Conservation (phyloP, 2,329 filamentous ascomycete genomes). For the Beauveria varroae region DNA sequence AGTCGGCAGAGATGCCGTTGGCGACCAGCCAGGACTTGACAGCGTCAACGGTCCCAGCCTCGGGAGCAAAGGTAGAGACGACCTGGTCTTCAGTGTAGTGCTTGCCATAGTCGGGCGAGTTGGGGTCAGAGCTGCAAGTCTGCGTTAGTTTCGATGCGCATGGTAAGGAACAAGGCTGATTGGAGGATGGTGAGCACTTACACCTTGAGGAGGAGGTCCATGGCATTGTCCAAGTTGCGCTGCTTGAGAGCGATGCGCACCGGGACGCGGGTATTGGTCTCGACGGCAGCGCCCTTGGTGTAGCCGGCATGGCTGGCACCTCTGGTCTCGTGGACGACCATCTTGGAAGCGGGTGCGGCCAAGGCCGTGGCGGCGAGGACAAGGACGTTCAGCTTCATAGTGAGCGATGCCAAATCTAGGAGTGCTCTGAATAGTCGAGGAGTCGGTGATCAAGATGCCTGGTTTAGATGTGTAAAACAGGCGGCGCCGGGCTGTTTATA, state of each 20-base stretch:
- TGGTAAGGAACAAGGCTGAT: neutral
- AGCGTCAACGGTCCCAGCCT: constrained; percentile 35
- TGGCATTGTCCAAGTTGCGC: constrained; percentile 9
- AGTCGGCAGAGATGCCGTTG: constrained; percentile 39
- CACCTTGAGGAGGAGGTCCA: constrained; percentile 7
- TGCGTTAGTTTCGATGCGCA: neutral
- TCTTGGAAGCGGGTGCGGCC: neutral
- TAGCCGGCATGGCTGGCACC: neutral
- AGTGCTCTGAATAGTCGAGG: neutral
- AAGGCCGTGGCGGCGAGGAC: neutral
- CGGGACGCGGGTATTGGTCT: neutral
- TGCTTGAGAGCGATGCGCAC: constrained; percentile 10
- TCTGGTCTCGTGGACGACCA: neutral
- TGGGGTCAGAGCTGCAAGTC: neutral
- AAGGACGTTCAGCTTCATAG: neutral
- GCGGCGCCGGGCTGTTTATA: too few species aligned
- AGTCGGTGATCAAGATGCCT: neutral
- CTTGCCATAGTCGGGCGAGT: constrained; percentile 6
- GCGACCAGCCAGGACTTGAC: constrained; percentile 45
- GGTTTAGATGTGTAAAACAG: neutral
- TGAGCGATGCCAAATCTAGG: neutral
- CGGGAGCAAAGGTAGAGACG: neutral
- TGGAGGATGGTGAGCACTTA: neutral
- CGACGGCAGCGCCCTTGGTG: neutral
- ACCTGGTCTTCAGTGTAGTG: constrained; percentile 8